Base-by-base conservation (phyloP, 2,329 filamentous ascomycete species). In the Trichoderma simmonsii region DNA sequence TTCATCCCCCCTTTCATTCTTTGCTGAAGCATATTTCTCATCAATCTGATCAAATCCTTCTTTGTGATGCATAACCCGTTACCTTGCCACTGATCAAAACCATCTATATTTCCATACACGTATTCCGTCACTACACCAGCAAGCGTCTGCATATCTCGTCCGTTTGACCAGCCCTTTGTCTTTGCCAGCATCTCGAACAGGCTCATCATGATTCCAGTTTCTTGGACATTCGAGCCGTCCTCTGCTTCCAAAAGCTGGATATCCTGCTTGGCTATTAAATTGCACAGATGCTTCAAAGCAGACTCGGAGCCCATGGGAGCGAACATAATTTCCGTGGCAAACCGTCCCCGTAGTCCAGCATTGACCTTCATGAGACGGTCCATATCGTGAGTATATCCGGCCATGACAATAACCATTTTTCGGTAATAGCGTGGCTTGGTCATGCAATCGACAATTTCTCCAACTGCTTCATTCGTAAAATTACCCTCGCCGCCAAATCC, bases 371-470 rank as follows among this genome's bases (percentile, higher is more conserved):
- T n/a, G n/a, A 69, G 56, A 18, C 3, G 14, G 26, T 73, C 54
- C 28, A 74, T 72, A 15, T 73, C 72, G 2, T 63, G 21, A 2
- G 48, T 57, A 18, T 73, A 74, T 14, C 73, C 73, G 3, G 73
- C 69, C 9, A 74, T 43, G 4, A 74, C 56, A 14, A 73, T 70
- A 11, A 74, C 65, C 51, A 74, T 62, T 24, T 73, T 73, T n/a
- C 56, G 30, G n/a, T 61, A 4, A 30, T 72, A 73, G 9, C 39
- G 59, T 4, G 69, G 56, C 26, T 72, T 73, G 8, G 65, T 74
- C 54, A 74, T 30, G 39, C 51, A 56, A 43, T 73, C 65, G 3
- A 73, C 71, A n/a, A 60, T 32, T 5, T 48, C 43, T 3, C 48
- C 48, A 26, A 66, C n/a, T 15, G 43, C 63, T 9, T 66, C 28